Percentiles rank a stretch among this genome's conserved stretches.
Conservation (phyloP, 257 asterid species). For the Nicotiana tabacum region DNA sequence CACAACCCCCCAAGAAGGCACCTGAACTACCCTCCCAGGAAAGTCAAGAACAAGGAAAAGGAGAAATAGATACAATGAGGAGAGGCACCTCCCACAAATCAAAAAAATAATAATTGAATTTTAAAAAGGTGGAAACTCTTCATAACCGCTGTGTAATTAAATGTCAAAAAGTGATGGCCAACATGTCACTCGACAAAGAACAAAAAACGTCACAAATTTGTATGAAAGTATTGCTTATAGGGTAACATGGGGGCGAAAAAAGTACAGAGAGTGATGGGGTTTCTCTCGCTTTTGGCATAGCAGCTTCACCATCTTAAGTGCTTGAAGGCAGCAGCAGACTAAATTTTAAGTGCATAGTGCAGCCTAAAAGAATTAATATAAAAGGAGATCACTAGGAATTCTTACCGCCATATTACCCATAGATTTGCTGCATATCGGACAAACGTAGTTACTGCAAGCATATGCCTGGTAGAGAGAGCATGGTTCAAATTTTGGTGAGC, state of each 20-base stretch:
- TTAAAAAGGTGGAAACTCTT: not conserved
- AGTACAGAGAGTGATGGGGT: too few relatives aligned
- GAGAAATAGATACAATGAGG: not conserved
- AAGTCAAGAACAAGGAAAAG: not conserved
- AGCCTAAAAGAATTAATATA: not conserved
- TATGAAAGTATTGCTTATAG: not conserved
- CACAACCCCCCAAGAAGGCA: not conserved
- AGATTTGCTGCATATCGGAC: conserved; percentile 49
- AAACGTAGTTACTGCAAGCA: conserved; percentile 37
- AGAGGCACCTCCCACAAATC: not conserved
- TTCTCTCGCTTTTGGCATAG: too few relatives aligned
- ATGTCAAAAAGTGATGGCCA: not conserved
- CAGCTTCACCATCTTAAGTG: not conserved
- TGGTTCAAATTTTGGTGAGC: not conserved
- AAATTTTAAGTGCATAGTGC: not conserved
- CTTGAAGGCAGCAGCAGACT: not conserved
- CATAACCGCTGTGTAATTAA: not conserved
- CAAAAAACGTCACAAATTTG: not conserved
- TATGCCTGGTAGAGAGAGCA: conserved; percentile 26
- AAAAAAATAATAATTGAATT: not conserved
- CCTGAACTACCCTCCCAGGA: not conserved
- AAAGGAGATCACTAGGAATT: not conserved
- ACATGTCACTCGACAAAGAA: not conserved
- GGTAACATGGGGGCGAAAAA: too few relatives aligned
- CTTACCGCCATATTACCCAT: conserved; percentile 51